Evolutionary conservation across 2,329 filamentous ascomycete genomes (phyloP).

Genomic region (Fusarium penzigii): DNA sequence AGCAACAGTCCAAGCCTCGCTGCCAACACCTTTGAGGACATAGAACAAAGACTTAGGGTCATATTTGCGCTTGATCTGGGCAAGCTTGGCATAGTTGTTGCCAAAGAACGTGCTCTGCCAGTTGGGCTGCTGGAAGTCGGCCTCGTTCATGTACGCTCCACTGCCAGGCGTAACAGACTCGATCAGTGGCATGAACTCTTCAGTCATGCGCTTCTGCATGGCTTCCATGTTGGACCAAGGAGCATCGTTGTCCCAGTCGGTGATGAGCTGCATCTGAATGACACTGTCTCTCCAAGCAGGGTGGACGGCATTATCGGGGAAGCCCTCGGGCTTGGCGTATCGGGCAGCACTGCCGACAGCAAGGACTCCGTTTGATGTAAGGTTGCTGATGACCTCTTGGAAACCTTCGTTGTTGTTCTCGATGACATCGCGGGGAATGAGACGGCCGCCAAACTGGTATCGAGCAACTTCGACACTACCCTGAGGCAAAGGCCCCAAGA

Average conservation of each 20-base stretch:
- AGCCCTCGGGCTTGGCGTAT: constrained; percentile 26
- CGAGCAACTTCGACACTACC: constrained; percentile 35
- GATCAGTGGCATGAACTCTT: constrained; percentile 29
- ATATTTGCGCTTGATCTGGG: constrained; percentile 50
- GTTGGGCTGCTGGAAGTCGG: constrained; percentile 45
- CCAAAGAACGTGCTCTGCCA: constrained; percentile 50
- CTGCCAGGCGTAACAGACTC: constrained; percentile 41
- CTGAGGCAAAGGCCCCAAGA: constrained; percentile 41
- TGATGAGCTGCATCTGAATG: constrained; percentile 30
- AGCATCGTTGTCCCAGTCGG: constrained; percentile 29
- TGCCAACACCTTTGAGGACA: constrained; percentile 49
- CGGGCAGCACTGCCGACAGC: constrained; percentile 32
- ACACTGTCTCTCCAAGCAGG: constrained; percentile 43
- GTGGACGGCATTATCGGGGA: constrained; percentile 38
- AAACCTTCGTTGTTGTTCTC: constrained; percentile 33
- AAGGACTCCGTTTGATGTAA: constrained; percentile 24
- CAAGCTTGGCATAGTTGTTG: constrained; percentile 43
- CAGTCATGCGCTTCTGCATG: constrained; percentile 33
- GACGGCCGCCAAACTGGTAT: constrained; percentile 41
- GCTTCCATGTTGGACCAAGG: constrained; percentile 33
- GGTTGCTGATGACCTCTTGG: constrained; percentile 29
- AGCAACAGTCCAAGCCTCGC: constrained; percentile 45
- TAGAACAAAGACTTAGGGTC: constrained; percentile 51
- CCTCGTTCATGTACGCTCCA: constrained; percentile 55
- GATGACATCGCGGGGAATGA: constrained; percentile 42